Evolutionary conservation across 345 rosid species (phyloP).

Genomic region (Citrus australasica): DNA sequence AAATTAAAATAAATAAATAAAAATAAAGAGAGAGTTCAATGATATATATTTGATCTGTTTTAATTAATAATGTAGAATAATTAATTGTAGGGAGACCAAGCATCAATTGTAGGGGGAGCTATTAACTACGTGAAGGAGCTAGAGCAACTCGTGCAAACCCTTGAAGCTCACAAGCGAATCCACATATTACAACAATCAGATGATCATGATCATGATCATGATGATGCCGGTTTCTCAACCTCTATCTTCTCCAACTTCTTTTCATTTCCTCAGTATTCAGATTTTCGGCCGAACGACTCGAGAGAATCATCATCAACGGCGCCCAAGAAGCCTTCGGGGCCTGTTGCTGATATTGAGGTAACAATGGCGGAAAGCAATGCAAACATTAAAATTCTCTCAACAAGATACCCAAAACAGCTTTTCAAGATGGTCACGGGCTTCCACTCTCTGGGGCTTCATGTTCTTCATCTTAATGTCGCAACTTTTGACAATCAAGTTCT

Average conservation of each 20-base stretch:
- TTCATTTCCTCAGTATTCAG: conserved; percentile 54
- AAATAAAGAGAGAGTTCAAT: too few relatives aligned
- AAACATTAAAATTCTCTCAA: conserved; percentile 52
- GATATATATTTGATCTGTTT: not conserved
- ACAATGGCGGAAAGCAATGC: conserved; percentile 56
- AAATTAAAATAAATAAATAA: too few relatives aligned
- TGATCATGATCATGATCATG: not conserved
- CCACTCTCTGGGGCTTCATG: conserved; percentile 36
- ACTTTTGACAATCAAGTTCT: conserved; percentile 42
- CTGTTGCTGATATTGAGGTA: conserved; percentile 56
- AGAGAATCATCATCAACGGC: not conserved
- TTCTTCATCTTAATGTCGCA: conserved; percentile 61
- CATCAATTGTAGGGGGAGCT: conserved; percentile 76
- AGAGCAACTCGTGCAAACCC: conserved; percentile 59
- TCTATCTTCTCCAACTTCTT: conserved; percentile 46
- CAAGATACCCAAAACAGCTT: conserved; percentile 45
- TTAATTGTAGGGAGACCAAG: conserved; percentile 58
- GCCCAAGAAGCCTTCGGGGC: conserved; percentile 12
- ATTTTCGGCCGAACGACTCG: not conserved
- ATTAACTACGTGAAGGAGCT: conserved; percentile 64
- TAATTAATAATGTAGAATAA: not conserved
- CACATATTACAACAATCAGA: not conserved
- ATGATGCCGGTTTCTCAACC: not conserved
- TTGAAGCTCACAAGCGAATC: conserved; percentile 35
- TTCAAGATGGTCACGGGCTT: conserved; percentile 49